These are phyloP conservation scores for Endocarpon pusillum DNA, from an alignment of 495 filamentous ascomycete species.

Conservation along the genomic window DNA sequence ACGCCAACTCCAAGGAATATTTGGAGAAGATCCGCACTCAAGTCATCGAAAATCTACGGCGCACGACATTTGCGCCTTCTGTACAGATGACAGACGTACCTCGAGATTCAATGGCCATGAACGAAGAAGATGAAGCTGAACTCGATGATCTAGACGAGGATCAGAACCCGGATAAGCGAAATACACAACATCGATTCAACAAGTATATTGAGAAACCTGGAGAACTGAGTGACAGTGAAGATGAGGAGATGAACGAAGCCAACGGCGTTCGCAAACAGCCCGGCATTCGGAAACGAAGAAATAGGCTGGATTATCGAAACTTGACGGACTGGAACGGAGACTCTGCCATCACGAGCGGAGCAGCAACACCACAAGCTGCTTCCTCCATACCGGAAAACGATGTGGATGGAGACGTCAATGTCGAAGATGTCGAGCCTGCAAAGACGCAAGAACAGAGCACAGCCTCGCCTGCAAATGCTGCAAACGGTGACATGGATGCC, in stretches of 20 bases:
- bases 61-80: slow-evolving; percentile 73
- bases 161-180: slow-evolving; percentile 67
- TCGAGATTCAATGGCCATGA: slow-evolving; percentile 49
- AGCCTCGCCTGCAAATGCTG: background rate
- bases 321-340: slow-evolving; percentile 41
- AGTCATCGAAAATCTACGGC: slow-evolving; percentile 83
- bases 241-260: slow-evolving; percentile 63
- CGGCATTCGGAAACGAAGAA: slow-evolving; percentile 38
- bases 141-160: slow-evolving; percentile 83
- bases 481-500: too few species aligned
- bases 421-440: slow-evolving; percentile 14
- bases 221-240: slow-evolving; percentile 71
- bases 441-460: slow-evolving; percentile 21
- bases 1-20: slow-evolving; percentile 87
- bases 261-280: slow-evolving; percentile 54
- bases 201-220: slow-evolving; percentile 53
- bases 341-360: slow-evolving; percentile 47
- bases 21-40: slow-evolving; percentile 87
- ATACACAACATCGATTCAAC: slow-evolving; percentile 74
- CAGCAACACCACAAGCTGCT: slow-evolving; percentile 32
- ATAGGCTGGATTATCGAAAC: slow-evolving; percentile 57
- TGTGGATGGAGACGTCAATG: slow-evolving; percentile 24
- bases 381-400: slow-evolving; percentile 34
- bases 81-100: slow-evolving; percentile 96
- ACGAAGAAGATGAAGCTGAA: slow-evolving; percentile 76